Base-by-base conservation (phyloP, 139 green algal genomes). In the Zygnema circumcarinatum region DNA sequence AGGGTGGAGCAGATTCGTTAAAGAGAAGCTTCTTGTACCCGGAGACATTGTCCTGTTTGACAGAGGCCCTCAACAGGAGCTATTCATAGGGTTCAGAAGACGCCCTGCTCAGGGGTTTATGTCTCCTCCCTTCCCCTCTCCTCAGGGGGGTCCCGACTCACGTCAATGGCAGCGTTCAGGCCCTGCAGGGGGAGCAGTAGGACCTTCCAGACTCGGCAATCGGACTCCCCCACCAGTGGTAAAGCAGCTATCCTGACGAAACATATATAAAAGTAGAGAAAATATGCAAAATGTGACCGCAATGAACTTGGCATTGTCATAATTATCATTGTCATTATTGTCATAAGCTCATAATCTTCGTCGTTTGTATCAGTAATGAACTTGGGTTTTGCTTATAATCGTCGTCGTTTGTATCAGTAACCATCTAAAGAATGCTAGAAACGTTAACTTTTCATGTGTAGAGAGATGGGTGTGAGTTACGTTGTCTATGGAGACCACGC, bases 21-120 rank as follows among this genome's bases (percentile, higher is more conserved):
- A 91, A 56, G 87, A 91, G 38, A 91, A 91, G 81, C 81, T 79
- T 40, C 52, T 91, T 3, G 41, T 85, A 7, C 81, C 87, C 29
- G 87, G 87, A 22, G 87, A 91, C 81, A 85, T 90, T 36, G 80
- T 91, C 33, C 38, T 86, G 36, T 91, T 91, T n/a, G 20, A 91
- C 22, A 56, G 32, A 35, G 72, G 76, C 32, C 35, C 41, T 16
- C 25, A 47, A 33, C n/a, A 33, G 47, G 73, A 89, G 35, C 73
- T 89, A 29, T 86, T 83, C 42, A 90, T 90, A 21, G 85, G 84
- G 31, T 89, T 88, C 69, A 36, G 83, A 54, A 73, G 83, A 25
- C 38, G 74, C 25, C 83, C 83, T 22, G 83, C 83, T n/a, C 83
- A 88, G 31, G 83, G 83, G 2, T 84, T 84, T 74, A 32, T 67